Base-by-base conservation (phyloP, 108 stramenopile genomes). In the Fragilaria crotonensis region DNA sequence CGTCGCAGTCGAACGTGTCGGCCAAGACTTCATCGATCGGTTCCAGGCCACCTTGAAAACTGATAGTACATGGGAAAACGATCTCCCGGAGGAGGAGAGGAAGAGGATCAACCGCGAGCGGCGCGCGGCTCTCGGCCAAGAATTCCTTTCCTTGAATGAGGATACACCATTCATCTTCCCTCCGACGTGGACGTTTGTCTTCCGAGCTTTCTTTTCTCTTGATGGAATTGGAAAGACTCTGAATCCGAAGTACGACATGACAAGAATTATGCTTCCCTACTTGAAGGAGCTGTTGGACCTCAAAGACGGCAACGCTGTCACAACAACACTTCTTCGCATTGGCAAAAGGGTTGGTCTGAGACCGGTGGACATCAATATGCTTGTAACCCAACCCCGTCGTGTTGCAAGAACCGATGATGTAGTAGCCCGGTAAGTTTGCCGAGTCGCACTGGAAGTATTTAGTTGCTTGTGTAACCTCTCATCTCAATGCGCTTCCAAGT, bases 201-300 rank as follows among this genome's bases (percentile, higher is more conserved):
- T 98, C 50, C 80, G 96, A 28, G 97, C 97, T 2, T 95, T 98
- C 67, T 95, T 96, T 49, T 86, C 94, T n/a, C 36, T 98, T 19
- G 97, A 98, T 68, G 97, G 97, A 26, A 97, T 98, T 57, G 97
- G 97, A 33, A 98, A 98, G 66, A 92, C 88, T 5, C 66, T 98
- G 53, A 94, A 97, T 64, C 79, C 83, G 27, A 78, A 83, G 36
- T 98, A 95, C 64, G 97, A 98, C 69, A 63, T 97, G 64, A 95
- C 95, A 5, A 71, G 83, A 59, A 81, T 98, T 25, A 93, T 90
- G 48, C 44, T 79, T 26, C 97, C 97, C 4, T 98, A 95, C 54
- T 55, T 98, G 72, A 94, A 96, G 59, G 96, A 96, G 59, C 80
- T 98, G 32, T 60, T 97, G 26, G 97, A 98, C 54, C 71, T 95